Conservation (phyloP, 129 eudicot genomes). For the Centrapalus pauciflorus region DNA sequence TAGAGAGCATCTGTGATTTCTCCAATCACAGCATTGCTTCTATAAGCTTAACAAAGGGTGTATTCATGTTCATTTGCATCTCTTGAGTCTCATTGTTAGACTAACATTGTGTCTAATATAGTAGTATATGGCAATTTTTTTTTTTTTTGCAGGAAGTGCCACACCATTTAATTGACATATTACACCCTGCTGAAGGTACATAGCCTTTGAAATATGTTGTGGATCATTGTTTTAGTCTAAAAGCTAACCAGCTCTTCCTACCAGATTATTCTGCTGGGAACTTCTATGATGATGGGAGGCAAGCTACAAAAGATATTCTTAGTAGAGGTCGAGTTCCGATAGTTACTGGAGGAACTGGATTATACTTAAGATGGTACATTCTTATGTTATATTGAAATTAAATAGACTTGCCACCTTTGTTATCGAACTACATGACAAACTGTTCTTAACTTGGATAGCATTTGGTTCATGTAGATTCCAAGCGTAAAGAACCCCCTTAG, state of each 20-base stretch:
- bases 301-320: constrained; percentile 68
- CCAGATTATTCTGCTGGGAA: constrained; percentile 94
- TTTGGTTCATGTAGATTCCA: not conserved
- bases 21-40: no score
- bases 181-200: constrained; percentile 96
- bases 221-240: constrained; percentile 1
- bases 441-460: not conserved
- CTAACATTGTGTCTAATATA: not conserved
- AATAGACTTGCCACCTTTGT: not conserved
- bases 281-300: constrained; percentile 87
- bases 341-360: constrained; percentile 91
- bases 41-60: no score
- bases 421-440: not conserved
- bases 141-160: constrained; percentile 71
- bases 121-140: not conserved
- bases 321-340: constrained; percentile 73
- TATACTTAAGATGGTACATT: constrained; percentile 83
- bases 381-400: not conserved
- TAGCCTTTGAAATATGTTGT: not conserved
- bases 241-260: constrained; percentile 11
- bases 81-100: not conserved
- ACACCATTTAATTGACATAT: constrained; percentile 89
- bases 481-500: not conserved
- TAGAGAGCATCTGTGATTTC: no score
- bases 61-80: not conserved